Evolutionary conservation across 2,329 filamentous ascomycete species (phyloP).

Genomic region (Ascochyta pisi): DNA sequence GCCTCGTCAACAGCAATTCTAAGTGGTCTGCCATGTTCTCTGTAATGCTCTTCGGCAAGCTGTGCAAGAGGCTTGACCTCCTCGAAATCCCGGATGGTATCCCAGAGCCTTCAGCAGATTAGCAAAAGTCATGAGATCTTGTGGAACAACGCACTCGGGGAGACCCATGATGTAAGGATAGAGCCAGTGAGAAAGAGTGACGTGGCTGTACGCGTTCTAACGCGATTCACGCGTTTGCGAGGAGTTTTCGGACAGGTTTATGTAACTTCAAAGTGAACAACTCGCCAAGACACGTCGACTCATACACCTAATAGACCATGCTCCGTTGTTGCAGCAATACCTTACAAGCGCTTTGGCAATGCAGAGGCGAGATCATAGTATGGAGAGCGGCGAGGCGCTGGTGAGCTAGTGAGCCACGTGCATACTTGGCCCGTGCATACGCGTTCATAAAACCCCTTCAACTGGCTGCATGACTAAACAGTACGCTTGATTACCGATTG

Average conservation of each 20-base stretch:
- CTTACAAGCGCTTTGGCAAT: too few species aligned
- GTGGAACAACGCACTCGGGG: conserved; percentile 16
- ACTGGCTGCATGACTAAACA: too few species aligned
- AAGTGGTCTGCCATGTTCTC: conserved; percentile 44
- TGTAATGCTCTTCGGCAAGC: conserved; percentile 49
- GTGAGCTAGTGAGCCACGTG: too few species aligned
- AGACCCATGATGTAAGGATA: conserved; percentile 27
- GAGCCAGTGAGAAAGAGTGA: neutral
- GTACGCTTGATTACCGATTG: too few species aligned
- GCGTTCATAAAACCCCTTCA: too few species aligned
- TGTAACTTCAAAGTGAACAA: neutral
- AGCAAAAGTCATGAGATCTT: neutral
- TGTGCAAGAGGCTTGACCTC: conserved; percentile 45
- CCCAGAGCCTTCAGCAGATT: conserved; percentile 42
- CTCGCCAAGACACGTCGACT: neutral
- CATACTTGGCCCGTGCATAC: too few species aligned
- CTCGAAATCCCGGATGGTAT: conserved; percentile 44
- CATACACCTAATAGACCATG: too few species aligned
- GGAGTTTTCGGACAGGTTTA: neutral
- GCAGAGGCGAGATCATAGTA: too few species aligned
- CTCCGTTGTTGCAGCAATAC: neutral
- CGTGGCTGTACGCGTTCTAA: neutral
- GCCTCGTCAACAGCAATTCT: conserved; percentile 54
- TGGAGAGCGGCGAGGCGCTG: too few species aligned
- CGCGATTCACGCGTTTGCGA: conserved; percentile 1